These are phyloP conservation scores for Tylopilus sp. DNA, from an alignment of 1,284 basidiomycete genomes.

Conservation along the genomic window DNA sequence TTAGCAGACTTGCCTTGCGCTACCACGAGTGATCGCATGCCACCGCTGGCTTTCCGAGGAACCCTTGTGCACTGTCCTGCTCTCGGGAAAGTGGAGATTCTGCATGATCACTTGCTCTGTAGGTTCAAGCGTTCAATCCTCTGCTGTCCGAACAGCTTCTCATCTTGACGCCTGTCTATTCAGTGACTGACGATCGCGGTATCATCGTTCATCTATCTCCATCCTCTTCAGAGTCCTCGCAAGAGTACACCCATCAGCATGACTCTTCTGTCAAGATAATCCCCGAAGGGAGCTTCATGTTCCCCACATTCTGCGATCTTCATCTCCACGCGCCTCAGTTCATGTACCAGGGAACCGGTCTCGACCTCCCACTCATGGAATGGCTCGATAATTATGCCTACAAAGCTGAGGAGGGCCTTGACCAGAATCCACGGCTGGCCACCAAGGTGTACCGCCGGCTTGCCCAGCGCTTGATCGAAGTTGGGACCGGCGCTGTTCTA, in stretches of 20 bases:
- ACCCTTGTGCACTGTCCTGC: slow-evolving; percentile 55
- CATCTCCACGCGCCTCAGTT: slow-evolving; percentile 86
- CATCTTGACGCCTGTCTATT: slow-evolving; percentile 7
- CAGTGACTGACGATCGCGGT: slow-evolving; percentile 52
- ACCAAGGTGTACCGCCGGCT: slow-evolving; percentile 61
- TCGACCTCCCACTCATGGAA: slow-evolving; percentile 77
- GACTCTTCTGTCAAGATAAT: slow-evolving; percentile 33
- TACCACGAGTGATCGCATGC: slow-evolving; percentile 7
- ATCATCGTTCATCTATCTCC: slow-evolving; percentile 50
- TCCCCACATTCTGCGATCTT: slow-evolving; percentile 75
- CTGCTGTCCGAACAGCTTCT: background rate
- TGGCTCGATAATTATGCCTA: slow-evolving; percentile 79
- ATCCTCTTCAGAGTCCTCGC: slow-evolving; percentile 36
- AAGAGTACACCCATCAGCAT: slow-evolving; percentile 24
- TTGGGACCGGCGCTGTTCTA: slow-evolving; percentile 70
- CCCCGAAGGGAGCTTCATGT: slow-evolving; percentile 56
- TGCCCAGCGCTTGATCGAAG: slow-evolving; percentile 56
- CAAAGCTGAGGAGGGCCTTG: slow-evolving; percentile 71
- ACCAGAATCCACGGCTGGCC: slow-evolving; percentile 57
- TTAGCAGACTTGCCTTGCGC: background rate
- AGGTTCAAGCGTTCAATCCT: slow-evolving; percentile 1
- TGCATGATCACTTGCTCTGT: slow-evolving; percentile 58
- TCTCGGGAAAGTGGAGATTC: slow-evolving; percentile 49
- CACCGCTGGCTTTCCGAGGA: slow-evolving; percentile 37
- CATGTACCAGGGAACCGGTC: slow-evolving; percentile 77